Percentiles rank a stretch among this genome's conserved stretches.
phyloP scores from a whole-genome alignment of 2,329 filamentous ascomycete genomes.

The Fusarium sp. region DNA sequence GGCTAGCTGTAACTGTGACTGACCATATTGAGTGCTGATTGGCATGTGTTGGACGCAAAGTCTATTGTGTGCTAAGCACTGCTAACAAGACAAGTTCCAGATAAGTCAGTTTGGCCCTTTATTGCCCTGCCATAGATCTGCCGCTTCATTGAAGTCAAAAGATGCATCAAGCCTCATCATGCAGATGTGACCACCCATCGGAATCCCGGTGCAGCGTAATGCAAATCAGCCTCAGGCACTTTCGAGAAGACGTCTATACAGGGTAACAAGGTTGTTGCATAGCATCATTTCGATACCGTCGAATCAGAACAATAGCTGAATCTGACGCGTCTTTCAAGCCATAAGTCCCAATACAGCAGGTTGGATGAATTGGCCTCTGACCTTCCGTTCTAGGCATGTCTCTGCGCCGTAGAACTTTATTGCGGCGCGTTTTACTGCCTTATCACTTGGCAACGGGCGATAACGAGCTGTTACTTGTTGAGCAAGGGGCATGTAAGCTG shows the following conservation, averaged over 20 bases:
- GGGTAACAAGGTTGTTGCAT: not conserved
- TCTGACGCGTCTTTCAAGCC: not conserved
- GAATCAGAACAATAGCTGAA: not conserved
- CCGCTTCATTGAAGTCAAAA: not conserved
- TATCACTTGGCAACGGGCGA: constrained; percentile 21
- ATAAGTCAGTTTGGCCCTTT: not conserved
- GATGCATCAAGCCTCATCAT: not conserved
- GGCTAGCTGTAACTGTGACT: not conserved
- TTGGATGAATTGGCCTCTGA: not conserved
- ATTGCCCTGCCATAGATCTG: not conserved
- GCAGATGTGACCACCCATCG: not conserved
- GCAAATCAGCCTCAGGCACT: not conserved
- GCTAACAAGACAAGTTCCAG: too few relatives aligned
- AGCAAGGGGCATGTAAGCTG: not conserved
- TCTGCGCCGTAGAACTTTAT: not conserved
- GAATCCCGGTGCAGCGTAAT: not conserved
- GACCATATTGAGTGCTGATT: not conserved
- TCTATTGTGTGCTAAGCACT: not conserved
- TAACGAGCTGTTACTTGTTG: constrained; percentile 15
- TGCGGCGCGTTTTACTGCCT: not conserved
- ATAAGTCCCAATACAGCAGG: constrained; percentile 14
- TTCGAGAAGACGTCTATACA: constrained; percentile 11
- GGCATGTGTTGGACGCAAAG: not conserved
- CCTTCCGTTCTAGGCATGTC: constrained; percentile 18
- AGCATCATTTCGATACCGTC: not conserved